A percentile compares a stretch with the other conserved stretches of the same genome.
Evolutionary conservation across 495 filamentous ascomycete species (phyloP).

Genomic region (Talaromyces wortmannii): DNA sequence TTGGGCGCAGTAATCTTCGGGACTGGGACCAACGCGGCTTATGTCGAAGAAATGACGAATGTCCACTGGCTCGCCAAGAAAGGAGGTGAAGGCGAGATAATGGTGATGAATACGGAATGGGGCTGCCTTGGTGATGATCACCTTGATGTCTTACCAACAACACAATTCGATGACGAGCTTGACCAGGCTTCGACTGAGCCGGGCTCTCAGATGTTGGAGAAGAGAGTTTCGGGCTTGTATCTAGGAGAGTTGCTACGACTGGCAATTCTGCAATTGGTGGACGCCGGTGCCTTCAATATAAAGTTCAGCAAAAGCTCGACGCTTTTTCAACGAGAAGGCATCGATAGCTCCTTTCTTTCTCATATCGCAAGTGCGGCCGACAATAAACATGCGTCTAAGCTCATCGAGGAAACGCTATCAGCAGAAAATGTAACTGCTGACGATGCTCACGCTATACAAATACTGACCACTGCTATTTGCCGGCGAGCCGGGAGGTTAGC

Average conservation of each 20-base stretch:
- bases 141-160: constrained; percentile 33
- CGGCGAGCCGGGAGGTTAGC: constrained; percentile 15
- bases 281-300: neutral
- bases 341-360: constrained; percentile 83
- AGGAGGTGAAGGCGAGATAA: constrained; percentile 2
- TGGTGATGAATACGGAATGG: constrained; percentile 24
- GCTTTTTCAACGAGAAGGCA: constrained; percentile 7
- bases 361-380: constrained; percentile 64
- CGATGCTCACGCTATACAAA: constrained; percentile 35
- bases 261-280: constrained; percentile 3
- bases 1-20: constrained; percentile 17
- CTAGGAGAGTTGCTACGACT: constrained; percentile 77
- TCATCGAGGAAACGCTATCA: constrained; percentile 57
- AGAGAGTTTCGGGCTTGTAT: constrained; percentile 97
- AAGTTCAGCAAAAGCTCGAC: neutral
- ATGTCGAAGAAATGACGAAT: constrained; percentile 17
- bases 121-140: constrained; percentile 16
- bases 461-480: constrained; percentile 11
- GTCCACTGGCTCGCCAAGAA: constrained; percentile 1
- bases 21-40: constrained; percentile 33
- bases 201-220: constrained; percentile 97
- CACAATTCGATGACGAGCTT: constrained; percentile 70
- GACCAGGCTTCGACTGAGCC: constrained; percentile 82
- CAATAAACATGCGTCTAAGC: constrained; percentile 63
- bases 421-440: constrained; percentile 25